These are phyloP conservation scores for Apiosordaria backusii DNA, from an alignment of 495 filamentous ascomycete genomes.

Conservation along the genomic window DNA sequence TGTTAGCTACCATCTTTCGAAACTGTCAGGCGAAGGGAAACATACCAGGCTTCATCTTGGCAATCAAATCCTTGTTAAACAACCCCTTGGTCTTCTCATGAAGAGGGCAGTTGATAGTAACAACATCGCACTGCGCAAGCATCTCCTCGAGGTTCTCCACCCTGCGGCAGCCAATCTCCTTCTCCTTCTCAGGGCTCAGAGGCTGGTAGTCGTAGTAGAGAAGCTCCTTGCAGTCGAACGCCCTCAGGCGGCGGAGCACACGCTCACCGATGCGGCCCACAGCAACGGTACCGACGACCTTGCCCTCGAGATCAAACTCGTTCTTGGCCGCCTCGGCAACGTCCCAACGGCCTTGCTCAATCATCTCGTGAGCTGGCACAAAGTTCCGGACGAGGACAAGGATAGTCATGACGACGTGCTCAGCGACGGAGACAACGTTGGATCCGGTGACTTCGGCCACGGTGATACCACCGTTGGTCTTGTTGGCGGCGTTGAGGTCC, in stretches of 20 bases:
- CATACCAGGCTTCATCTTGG: constrained; percentile 97
- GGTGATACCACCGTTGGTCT: constrained; percentile 95
- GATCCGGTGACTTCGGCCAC: constrained; percentile 96
- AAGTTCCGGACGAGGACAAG: constrained; percentile 96
- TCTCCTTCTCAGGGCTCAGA: constrained; percentile 77
- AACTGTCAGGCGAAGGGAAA: constrained; percentile 13
- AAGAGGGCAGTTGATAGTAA: constrained; percentile 99
- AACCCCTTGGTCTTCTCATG: constrained; percentile 95
- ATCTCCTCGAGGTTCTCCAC: constrained; percentile 89
- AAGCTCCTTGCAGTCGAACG: constrained; percentile 99
- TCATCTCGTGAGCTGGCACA: constrained; percentile 93
- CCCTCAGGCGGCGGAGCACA: constrained; percentile 88
- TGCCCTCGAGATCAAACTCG: constrained; percentile 94
- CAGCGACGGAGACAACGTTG: constrained; percentile 86
- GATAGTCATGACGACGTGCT: constrained; percentile 99
- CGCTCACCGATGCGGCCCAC: constrained; percentile 98
- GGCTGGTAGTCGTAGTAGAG: constrained; percentile 99
- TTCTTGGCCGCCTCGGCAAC: constrained; percentile 95
- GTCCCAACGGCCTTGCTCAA: constrained; percentile 85
- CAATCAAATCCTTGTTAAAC: constrained; percentile 99
- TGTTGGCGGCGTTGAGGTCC: constrained; percentile 95
- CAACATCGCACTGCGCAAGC: constrained; percentile 91
- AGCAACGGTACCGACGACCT: constrained; percentile 96
- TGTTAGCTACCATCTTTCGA: constrained; percentile 1
- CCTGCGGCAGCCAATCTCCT: constrained; percentile 92